phyloP scores from a whole-genome alignment of 306 rosid species.

The Lotus japonicus region DNA sequence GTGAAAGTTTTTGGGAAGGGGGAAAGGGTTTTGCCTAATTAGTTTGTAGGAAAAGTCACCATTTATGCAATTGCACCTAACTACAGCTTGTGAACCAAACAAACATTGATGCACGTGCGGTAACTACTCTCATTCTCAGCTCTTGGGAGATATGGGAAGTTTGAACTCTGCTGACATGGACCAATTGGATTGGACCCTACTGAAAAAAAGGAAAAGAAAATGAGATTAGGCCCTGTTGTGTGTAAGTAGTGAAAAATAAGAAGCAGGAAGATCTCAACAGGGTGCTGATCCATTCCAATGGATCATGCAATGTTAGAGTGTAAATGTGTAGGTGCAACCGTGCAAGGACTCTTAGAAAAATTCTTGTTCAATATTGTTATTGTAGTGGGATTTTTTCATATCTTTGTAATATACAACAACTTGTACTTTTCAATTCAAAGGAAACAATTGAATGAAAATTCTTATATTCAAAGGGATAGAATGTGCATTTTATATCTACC shows the following conservation, averaged over 20 bases:
- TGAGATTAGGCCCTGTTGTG: not conserved
- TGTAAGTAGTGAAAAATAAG: slow-evolving; percentile 4
- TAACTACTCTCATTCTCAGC: slow-evolving; percentile 1
- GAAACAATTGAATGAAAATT: slow-evolving; percentile 1
- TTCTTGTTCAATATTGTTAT: slow-evolving; percentile 20
- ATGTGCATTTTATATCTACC: not conserved
- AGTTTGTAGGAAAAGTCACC: slow-evolving; percentile 17
- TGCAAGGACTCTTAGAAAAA: slow-evolving; percentile 12
- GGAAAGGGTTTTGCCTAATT: not conserved
- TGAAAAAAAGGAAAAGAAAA: not conserved
- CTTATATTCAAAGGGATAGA: slow-evolving; percentile 17
- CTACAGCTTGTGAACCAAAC: not conserved
- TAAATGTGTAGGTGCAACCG: slow-evolving; percentile 11
- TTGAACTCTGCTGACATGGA: slow-evolving; percentile 10
- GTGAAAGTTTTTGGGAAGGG: not conserved
- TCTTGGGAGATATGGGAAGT: not conserved
- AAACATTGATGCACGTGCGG: not conserved
- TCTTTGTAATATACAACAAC: slow-evolving; percentile 25
- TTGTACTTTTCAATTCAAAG: slow-evolving; percentile 6
- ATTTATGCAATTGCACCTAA: slow-evolving; percentile 12
- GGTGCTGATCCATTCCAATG: not conserved
- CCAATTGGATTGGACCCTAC: not conserved
- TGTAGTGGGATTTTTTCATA: slow-evolving; percentile 28
- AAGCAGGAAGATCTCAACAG: not conserved
- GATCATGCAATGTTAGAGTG: slow-evolving; percentile 12